Evolutionary conservation across 2,329 filamentous ascomycete genomes (phyloP), one percentile per base, ranked within the genome.

Genomic region (Microcyclospora pomicola): DNA sequence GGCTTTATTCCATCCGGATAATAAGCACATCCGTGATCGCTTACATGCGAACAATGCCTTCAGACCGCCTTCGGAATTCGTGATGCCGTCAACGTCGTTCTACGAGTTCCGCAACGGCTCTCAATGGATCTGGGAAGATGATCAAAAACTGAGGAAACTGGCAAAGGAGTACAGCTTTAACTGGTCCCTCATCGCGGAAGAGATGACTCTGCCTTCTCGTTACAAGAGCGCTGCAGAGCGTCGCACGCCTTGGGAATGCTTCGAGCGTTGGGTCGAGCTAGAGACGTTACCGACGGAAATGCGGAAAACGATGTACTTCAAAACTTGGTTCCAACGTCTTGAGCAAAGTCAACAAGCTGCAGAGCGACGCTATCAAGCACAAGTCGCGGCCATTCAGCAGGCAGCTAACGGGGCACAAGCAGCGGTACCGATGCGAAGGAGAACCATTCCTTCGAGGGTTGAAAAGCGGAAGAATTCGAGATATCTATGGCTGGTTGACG

Each of bases 181-280:
- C 52, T 98, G 91, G 91, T 92, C 86, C 2, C 68, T 98, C 5
- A 94, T 96, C 38, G 83, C 87, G 1, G 82, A 75, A 49, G 79
- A 88, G 42, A 66, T 96, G 37, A 72, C 76, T 2, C 72, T 80
- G 12, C 76, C 75, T 37, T 92, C 85, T 0, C 58, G 77, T 11
- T 92, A 85, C 53, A 72, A 77, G n/a, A 88, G 87, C 14, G 85
- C 84, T 2, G 77, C 85, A 9, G 88, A 96, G 56, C 74, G 91
- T 44, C 75, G 91, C 34, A 96, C 88, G 2, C 86, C 88, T 0
- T 98, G 91, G 91, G 91, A 98, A 63, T 98, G 91, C 56, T 98
- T 98, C 51, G 91, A 98, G 61, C 75, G 91, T 32, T 98, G 88
- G 88, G 82, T 95, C 38, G 79, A 82, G 49, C 66, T 96, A 10